Evolutionary conservation across 495 filamentous ascomycete genomes (phyloP).

Genomic region (Amorphotheca resinae): DNA sequence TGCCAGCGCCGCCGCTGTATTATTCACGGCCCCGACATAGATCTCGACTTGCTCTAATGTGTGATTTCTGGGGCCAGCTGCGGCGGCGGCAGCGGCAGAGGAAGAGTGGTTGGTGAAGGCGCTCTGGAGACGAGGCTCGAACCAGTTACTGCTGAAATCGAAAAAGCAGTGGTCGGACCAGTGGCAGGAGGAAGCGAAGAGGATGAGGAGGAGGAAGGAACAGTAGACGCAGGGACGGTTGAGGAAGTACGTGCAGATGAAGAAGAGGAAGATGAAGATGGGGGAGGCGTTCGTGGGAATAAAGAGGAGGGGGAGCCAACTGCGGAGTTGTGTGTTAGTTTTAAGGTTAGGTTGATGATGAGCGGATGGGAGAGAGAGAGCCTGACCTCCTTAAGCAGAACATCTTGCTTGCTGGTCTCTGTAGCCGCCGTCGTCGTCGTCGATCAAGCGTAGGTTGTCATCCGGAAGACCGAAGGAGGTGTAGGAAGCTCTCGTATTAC

Average conservation of each 20-base stretch:
- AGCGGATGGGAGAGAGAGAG: too few relatives aligned
- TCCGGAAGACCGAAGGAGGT: background rate
- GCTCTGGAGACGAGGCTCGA: conserved; percentile 38
- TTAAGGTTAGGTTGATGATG: background rate
- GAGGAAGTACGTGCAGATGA: conserved; percentile 79
- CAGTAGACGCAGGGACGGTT: conserved; percentile 87
- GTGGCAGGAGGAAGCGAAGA: conserved; percentile 81
- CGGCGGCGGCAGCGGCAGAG: too few relatives aligned
- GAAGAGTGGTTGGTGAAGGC: conserved; percentile 11
- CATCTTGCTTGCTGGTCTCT: conserved; percentile 38
- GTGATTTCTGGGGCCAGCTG: too few relatives aligned
- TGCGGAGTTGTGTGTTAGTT: conserved; percentile 20
- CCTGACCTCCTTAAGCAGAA: conserved; percentile 83
- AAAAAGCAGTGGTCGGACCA: conserved; percentile 88
- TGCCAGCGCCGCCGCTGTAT: conserved; percentile 52
- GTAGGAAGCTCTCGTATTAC: background rate
- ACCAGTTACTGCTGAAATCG: conserved; percentile 74
- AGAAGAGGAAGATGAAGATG: conserved; percentile 81
- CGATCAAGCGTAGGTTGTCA: conserved; percentile 10
- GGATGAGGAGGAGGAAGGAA: conserved; percentile 74
- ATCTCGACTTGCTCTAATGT: conserved; percentile 15
- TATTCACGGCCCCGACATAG: conserved; percentile 44
- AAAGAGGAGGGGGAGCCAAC: conserved; percentile 63
- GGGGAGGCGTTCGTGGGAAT: conserved; percentile 69
- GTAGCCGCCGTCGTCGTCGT: conserved; percentile 3